phyloP scores from a whole-genome alignment of 1,139 yeast genomes.

The Pichia terricola region DNA sequence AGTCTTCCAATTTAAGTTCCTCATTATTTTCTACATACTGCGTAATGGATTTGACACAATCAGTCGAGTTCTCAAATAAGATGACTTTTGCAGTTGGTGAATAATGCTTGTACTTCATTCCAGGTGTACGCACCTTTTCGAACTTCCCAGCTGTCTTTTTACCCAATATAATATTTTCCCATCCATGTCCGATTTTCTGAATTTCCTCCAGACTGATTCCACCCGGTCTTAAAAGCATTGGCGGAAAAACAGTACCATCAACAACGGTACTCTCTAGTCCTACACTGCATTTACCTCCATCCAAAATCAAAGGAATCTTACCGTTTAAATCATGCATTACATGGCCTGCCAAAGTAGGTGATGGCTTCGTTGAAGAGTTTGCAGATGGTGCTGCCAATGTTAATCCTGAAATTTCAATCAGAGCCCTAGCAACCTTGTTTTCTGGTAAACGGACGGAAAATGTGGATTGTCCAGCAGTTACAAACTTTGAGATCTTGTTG shows the following conservation, averaged over 20 bases:
- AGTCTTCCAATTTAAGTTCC: slow-evolving; percentile 9
- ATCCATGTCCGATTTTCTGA: slow-evolving; percentile 40
- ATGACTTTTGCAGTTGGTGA: slow-evolving; percentile 83
- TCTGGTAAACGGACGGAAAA: slow-evolving; percentile 87
- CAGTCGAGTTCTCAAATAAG: slow-evolving; percentile 38
- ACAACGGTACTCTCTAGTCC: slow-evolving; percentile 93
- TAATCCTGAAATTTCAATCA: slow-evolving; percentile 74
- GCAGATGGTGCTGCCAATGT: slow-evolving; percentile 98
- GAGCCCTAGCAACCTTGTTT: slow-evolving; percentile 83
- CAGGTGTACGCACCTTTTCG: slow-evolving; percentile 86
- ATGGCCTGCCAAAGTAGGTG: slow-evolving; percentile 83
- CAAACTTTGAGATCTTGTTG: slow-evolving; percentile 51
- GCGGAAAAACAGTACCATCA: slow-evolving; percentile 80
- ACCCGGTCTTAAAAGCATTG: slow-evolving; percentile 86
- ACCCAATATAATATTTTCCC: slow-evolving; percentile 59
- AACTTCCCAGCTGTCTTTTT: slow-evolving; percentile 52
- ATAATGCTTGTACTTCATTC: slow-evolving; percentile 95
- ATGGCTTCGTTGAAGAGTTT: slow-evolving; percentile 89
- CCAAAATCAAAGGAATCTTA: slow-evolving; percentile 74
- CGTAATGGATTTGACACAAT: slow-evolving; percentile 30
- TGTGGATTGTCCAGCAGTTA: slow-evolving; percentile 81
- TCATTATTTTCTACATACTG: slow-evolving; percentile 19
- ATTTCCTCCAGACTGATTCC: slow-evolving; percentile 81
- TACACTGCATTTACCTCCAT: slow-evolving; percentile 84
- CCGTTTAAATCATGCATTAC: slow-evolving; percentile 73